A percentile compares a stretch with the other conserved stretches of the same genome.
Evolutionary conservation across 108 stramenopile species (phyloP).

Genomic region (Pseudonitzschia pungens): DNA sequence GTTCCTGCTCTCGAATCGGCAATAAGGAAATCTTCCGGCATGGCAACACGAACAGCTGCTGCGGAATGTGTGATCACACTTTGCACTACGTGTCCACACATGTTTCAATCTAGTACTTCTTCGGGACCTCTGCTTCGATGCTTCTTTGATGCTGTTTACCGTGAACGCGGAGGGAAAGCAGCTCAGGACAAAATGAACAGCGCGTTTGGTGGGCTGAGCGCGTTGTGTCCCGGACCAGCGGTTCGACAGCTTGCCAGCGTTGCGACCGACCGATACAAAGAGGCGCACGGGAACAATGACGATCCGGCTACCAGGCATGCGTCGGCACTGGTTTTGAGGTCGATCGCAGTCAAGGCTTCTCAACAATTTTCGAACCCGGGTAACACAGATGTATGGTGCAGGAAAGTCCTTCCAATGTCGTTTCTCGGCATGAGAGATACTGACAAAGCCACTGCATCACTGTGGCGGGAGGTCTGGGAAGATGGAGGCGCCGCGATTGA

Average conservation of each 20-base stretch:
- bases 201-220: constrained; percentile 63
- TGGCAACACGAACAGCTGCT: constrained; percentile 78
- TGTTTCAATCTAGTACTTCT: constrained; percentile 64
- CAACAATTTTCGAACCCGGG: constrained; percentile 78
- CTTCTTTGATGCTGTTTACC: constrained; percentile 75
- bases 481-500: constrained; percentile 72
- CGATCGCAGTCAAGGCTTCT: constrained; percentile 73
- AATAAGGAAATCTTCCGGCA: constrained; percentile 58
- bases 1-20: constrained; percentile 55
- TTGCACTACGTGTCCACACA: constrained; percentile 61
- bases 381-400: constrained; percentile 66
- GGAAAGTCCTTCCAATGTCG: constrained; percentile 64
- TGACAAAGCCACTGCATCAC: constrained; percentile 54
- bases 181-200: constrained; percentile 63
- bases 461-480: constrained; percentile 87
- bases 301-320: constrained; percentile 68
- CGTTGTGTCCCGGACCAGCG: constrained; percentile 66
- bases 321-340: constrained; percentile 68
- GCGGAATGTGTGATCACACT: constrained; percentile 75
- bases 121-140: constrained; percentile 76
- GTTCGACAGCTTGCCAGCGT: constrained; percentile 68
- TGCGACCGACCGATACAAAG: constrained; percentile 71
- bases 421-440: constrained; percentile 76
- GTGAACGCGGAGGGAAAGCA: constrained; percentile 61
- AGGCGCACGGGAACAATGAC: constrained; percentile 70